phyloP scores from a whole-genome alignment of 805 yeast species.

The Pichia insulana region DNA sequence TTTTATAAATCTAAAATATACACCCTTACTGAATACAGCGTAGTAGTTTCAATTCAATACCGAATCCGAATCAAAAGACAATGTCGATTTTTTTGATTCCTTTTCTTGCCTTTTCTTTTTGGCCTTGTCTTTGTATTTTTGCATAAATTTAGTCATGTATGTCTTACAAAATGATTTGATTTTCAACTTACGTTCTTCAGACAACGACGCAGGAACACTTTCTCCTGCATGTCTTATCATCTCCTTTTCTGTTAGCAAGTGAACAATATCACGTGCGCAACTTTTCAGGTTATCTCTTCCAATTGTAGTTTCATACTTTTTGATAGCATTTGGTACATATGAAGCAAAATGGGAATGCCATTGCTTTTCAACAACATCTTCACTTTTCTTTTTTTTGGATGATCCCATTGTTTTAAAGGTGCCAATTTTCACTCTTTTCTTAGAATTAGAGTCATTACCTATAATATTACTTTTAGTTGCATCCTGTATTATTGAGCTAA shows the following conservation, averaged over 20 bases:
- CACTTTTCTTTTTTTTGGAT: constrained; percentile 20
- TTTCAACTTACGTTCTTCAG: constrained; percentile 58
- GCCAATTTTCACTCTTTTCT: background rate
- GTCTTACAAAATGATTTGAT: constrained; percentile 52
- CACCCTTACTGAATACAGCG: too few relatives aligned
- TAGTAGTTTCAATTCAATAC: too few relatives aligned
- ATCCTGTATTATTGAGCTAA: constrained; percentile 23
- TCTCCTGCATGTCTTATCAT: constrained; percentile 33
- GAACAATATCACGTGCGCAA: constrained; percentile 73
- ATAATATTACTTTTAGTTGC: constrained; percentile 17
- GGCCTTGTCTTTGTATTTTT: constrained; percentile 35
- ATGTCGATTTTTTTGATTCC: background rate
- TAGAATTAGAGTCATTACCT: background rate
- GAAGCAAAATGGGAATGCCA: constrained; percentile 55
- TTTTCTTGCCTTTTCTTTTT: constrained; percentile 6
- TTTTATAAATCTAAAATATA: background rate
- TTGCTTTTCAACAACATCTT: constrained; percentile 18
- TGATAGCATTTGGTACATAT: constrained; percentile 70
- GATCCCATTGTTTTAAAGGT: background rate
- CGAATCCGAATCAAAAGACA: background rate
- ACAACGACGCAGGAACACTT: constrained; percentile 47
- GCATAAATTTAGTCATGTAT: constrained; percentile 61
- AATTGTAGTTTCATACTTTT: constrained; percentile 53
- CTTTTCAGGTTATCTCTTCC: constrained; percentile 68
- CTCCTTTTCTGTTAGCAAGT: constrained; percentile 62